Base-by-base conservation (phyloP, 2,329 filamentous ascomycete species). In the Aspergillus fischeri region DNA sequence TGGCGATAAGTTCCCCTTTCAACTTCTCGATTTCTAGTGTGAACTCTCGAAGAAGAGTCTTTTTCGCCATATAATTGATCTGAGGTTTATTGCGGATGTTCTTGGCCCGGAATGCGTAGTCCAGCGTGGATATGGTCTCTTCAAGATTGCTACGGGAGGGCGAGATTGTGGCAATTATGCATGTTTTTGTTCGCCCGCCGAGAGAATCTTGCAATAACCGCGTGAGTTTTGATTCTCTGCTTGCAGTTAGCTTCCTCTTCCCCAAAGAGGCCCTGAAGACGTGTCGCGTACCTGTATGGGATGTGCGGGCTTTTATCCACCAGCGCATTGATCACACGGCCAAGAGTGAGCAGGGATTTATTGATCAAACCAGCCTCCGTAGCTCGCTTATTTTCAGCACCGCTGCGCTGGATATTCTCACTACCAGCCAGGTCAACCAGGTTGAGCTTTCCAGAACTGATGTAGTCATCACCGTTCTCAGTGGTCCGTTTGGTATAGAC, bases 21-120 rank as follows among this genome's bases (percentile, higher is more conserved):
- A 99, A 80, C 71, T 91, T 94, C 73, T 99, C 92, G 52, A 99
- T 97, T 70, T 99, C 94, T 25, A 83, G 80, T 0, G 93, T 94
- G 63, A 96, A 96, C 63, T 99, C 94, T 58, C 85, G 88, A 10
- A 99, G 81, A 11, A 99, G 76, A 3, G 91, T 96, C 76, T 94
- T 96, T 76, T 97, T 99, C 62, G 91, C 92, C 62, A 97, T 86
- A 69, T 91, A 90, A 74, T 97, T 99, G 66, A 96, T 83, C 70
- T 99, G 94, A 0, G 94, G 95, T 75, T 97, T 97, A 75, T 99
- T 99, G 51, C 91, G 89, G 67, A 99, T 99, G 65, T 99, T 97
- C 80, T 99, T 99, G 17, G 94, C 94, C 49, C 94, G 86, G 77
- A 97, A 97, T 10, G 94, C 95, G 70, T 99, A 99, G 73, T 99